Conservation (phyloP, 371 early-diverging fungal species). For the Mortierella sp. region DNA sequence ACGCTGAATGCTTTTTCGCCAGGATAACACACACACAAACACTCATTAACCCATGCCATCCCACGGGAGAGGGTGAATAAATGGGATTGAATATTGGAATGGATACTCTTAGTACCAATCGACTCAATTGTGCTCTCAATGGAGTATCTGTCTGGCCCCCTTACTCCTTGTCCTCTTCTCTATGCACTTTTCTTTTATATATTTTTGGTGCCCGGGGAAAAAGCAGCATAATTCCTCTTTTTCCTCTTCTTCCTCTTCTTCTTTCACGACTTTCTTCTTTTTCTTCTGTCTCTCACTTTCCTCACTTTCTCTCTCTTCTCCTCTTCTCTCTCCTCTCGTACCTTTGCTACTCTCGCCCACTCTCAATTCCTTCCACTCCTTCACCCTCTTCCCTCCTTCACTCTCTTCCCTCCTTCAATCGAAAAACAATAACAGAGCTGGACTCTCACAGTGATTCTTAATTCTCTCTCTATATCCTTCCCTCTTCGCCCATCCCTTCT, state of each 20-base stretch:
- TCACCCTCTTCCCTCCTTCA: background rate
- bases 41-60: background rate
- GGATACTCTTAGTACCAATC: background rate
- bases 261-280: background rate
- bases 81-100: background rate
- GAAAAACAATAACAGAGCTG: background rate
- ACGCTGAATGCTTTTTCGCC: background rate
- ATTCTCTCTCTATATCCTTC: background rate
- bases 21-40: background rate
- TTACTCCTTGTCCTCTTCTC: background rate
- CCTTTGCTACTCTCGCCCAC: background rate
- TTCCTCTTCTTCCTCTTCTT: background rate
- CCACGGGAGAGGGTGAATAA: background rate
- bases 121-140: background rate
- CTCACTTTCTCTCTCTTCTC: background rate
- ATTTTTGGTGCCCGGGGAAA: background rate
- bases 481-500: background rate
- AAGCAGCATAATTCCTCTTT: background rate
- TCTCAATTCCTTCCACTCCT: background rate
- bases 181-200: background rate
- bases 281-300: background rate
- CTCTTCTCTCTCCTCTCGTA: conserved; percentile 6
- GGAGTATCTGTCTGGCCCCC: background rate
- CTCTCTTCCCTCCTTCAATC: background rate
- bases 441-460: background rate